phyloP scores from a whole-genome alignment of 108 stramenopile species.

The Cyclotella baltica region DNA sequence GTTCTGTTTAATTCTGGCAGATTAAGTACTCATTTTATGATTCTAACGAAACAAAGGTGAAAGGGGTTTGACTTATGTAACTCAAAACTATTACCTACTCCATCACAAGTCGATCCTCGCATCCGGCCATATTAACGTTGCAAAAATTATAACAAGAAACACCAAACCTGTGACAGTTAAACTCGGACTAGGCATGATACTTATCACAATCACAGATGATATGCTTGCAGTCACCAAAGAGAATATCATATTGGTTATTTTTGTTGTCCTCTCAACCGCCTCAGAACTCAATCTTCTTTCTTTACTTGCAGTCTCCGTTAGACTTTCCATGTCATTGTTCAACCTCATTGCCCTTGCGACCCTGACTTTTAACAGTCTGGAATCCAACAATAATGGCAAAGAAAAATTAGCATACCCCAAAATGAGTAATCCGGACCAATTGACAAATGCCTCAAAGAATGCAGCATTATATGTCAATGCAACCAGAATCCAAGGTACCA shows the following conservation, averaged over 20 bases:
- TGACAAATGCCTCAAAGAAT: slow-evolving; percentile 52
- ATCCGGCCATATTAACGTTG: slow-evolving; percentile 1
- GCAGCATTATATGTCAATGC: slow-evolving; percentile 50
- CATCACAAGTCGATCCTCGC: not conserved
- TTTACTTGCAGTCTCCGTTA: not conserved
- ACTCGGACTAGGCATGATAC: slow-evolving; percentile 12
- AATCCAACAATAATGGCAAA: slow-evolving; percentile 37
- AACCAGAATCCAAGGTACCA: slow-evolving; percentile 45
- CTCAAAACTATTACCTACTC: too few relatives aligned
- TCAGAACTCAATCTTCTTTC: not conserved
- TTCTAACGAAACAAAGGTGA: not conserved
- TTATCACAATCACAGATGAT: slow-evolving; percentile 13
- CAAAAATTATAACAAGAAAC: not conserved
- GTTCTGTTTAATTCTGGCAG: too few relatives aligned
- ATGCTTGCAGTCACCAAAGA: slow-evolving; percentile 14
- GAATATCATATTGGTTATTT: not conserved
- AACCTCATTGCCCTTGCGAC: not conserved
- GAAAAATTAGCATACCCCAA: slow-evolving; percentile 47
- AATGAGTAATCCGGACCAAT: slow-evolving; percentile 44
- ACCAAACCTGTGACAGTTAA: not conserved
- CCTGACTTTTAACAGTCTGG: slow-evolving; percentile 37
- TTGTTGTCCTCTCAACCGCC: not conserved
- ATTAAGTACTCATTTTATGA: not conserved
- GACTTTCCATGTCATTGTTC: not conserved
- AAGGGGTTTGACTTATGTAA: not conserved